Conservation (phyloP, 495 filamentous ascomycete genomes). For the Oleoguttula mirabilis region DNA sequence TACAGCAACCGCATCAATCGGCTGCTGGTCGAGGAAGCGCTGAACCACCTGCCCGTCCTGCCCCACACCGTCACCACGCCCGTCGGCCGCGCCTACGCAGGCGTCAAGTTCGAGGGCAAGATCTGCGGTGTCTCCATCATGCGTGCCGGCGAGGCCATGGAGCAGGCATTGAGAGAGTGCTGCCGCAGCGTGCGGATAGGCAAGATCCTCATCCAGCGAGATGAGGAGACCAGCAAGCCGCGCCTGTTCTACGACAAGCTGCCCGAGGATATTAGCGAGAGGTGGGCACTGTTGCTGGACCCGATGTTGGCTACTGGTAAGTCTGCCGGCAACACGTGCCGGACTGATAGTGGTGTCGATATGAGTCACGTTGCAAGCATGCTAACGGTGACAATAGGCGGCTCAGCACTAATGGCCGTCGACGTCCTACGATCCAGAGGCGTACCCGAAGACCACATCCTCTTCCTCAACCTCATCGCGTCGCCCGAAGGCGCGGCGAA, state of each 20-base stretch:
- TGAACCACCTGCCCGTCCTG: conserved; percentile 90
- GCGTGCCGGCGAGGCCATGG: conserved; percentile 96
- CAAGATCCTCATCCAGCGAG: conserved; percentile 94
- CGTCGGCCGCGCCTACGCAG: conserved; percentile 75
- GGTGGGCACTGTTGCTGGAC: conserved; percentile 92
- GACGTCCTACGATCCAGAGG: conserved; percentile 79
- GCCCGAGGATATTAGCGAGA: conserved; percentile 77
- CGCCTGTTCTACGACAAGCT: conserved; percentile 96
- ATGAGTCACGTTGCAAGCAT: too few relatives aligned
- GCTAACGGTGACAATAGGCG: too few relatives aligned
- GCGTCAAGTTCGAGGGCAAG: conserved; percentile 91
- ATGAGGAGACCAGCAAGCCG: conserved; percentile 86
- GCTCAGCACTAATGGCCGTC: conserved; percentile 91
- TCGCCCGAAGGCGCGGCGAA: conserved; percentile 82
- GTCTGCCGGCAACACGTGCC: too few relatives aligned
- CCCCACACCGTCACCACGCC: conserved; percentile 82
- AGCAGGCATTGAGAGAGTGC: conserved; percentile 90
- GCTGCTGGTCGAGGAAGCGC: conserved; percentile 90
- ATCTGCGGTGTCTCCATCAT: conserved; percentile 98
- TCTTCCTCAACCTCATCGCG: conserved; percentile 92
- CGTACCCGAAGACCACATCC: conserved; percentile 86
- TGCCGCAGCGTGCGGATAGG: conserved; percentile 93
- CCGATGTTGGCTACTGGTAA: conserved; percentile 97
- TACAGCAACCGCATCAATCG: conserved; percentile 98
- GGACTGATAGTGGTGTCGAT: too few relatives aligned